Conservation (phyloP, 345 rosid species). For the Citrus medica region DNA sequence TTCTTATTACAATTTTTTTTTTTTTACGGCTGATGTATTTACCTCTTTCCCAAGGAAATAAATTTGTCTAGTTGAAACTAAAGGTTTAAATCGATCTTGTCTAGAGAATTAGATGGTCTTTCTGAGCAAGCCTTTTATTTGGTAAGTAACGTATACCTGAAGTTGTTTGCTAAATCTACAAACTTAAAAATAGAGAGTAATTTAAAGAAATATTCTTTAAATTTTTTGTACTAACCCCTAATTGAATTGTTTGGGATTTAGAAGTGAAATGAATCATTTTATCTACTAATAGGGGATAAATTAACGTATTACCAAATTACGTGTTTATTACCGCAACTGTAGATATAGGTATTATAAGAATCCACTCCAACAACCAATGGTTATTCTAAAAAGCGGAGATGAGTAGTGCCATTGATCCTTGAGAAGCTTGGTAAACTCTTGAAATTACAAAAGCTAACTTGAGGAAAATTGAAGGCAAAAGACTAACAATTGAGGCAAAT, state of each 20-base stretch:
- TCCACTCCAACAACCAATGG: neutral
- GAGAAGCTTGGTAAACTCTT: neutral
- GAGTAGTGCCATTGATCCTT: neutral
- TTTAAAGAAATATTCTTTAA: neutral
- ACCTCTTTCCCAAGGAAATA: too few species aligned
- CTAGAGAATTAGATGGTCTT: too few species aligned
- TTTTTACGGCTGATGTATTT: too few species aligned
- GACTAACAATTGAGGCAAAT: conserved; percentile 21
- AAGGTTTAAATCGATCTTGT: too few species aligned
- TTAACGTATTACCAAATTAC: neutral
- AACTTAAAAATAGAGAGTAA: neutral
- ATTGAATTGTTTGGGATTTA: conserved; percentile 12
- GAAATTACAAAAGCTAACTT: neutral
- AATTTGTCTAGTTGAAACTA: too few species aligned
- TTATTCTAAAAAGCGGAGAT: neutral
- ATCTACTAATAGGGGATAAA: neutral
- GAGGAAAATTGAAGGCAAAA: conserved; percentile 15
- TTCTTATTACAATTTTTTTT: too few species aligned
- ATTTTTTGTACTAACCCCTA: neutral
- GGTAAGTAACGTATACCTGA: too few species aligned
- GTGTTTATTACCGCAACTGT: neutral
- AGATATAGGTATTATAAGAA: conserved; percentile 3
- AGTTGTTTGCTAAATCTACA: neutral
- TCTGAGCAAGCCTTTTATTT: rapidly evolving
- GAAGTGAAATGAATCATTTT: conserved; percentile 12